Base-by-base conservation (phyloP, 2,329 filamentous ascomycete species). In the Hymenoscyphus infarciens region DNA sequence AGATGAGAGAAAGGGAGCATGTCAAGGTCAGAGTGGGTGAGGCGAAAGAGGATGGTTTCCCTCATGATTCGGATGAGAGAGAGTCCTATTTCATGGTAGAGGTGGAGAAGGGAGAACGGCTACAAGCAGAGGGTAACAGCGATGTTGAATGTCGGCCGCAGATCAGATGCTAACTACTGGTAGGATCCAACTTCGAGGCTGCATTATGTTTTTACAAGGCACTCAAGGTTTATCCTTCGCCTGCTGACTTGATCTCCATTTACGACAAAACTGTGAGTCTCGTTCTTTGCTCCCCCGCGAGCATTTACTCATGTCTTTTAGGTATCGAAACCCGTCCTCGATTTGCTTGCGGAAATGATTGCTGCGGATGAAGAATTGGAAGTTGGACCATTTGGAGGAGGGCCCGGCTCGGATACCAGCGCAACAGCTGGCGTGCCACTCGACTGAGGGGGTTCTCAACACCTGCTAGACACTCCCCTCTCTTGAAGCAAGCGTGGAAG, bases 331-430 rank as follows among this genome's bases (percentile, higher is more conserved):
- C 87, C 93, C 66, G 91, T 98, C 72, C 87, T 99, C 71, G 94
- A 99, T 77, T 88, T 98, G 72, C 87, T 99, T 67, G 95, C 95
- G 69, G 92, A 97, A 80, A 97, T 99, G 92, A 97, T 99, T 74
- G 94, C 93, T 68, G 87, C 93, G 77, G 95, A 98, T 79, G 85
- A 89, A 67, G 86, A 81, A 67, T 80, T 92, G 69, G 84, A 88
- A 69, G 82, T 91, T 66, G 84, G 80, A 45, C 65, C 71, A 54
- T 74, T 74, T 66, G 63, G 63, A 45, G 63, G 61, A 57, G 69
- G 68, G 16, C 64, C 69, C 29, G 70, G 68, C 25, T 70, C 70
- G 45, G 73, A 74, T 38, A 74, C 69, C 63, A 71, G 70, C 42
- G 67, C 71, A 59, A 68, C 66, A 57, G n/a, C 27, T 55, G 57